Evolutionary conservation across 139 green algal genomes (phyloP).

Genomic region (Chlorella vulgaris): DNA sequence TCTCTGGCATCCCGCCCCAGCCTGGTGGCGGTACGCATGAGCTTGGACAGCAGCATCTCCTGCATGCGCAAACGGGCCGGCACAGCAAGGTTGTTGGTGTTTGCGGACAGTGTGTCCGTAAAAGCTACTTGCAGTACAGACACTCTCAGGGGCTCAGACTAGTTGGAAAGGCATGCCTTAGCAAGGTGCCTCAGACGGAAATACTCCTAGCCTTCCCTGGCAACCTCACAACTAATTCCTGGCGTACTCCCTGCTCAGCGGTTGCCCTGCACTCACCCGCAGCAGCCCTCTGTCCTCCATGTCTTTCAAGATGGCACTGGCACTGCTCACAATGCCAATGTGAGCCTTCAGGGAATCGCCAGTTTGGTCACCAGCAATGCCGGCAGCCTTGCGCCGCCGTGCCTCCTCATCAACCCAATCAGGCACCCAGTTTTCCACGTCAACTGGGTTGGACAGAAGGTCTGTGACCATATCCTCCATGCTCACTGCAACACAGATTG

Average conservation of each 20-base stretch:
- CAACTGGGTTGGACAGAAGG: slow-evolving; percentile 51
- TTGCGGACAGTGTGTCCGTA: too few relatives aligned
- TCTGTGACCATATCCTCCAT: slow-evolving; percentile 65
- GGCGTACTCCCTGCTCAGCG: too few relatives aligned
- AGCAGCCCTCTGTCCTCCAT: slow-evolving; percentile 52
- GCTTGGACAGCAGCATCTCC: slow-evolving; percentile 34
- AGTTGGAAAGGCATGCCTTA: too few relatives aligned
- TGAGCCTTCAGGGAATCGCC: slow-evolving; percentile 54
- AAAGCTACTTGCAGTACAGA: too few relatives aligned
- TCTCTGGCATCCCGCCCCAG: background rate
- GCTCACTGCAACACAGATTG: slow-evolving; percentile 11
- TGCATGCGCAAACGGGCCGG: too few relatives aligned
- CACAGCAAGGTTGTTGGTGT: too few relatives aligned
- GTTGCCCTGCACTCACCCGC: slow-evolving; percentile 12
- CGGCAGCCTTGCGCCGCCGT: background rate
- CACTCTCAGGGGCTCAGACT: too few relatives aligned
- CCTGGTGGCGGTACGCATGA: slow-evolving; percentile 12
- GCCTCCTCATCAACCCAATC: slow-evolving; percentile 30
- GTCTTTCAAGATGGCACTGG: slow-evolving; percentile 57
- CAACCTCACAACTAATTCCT: too few relatives aligned
- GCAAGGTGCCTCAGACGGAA: too few relatives aligned
- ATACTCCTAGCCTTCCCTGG: too few relatives aligned
- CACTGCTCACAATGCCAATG: slow-evolving; percentile 56
- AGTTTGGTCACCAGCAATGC: background rate
- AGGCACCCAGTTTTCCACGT: slow-evolving; percentile 48